A percentile compares a stretch with the other conserved stretches of the same genome.
Evolutionary conservation across 768 basidiomycete genomes (phyloP).

Genomic region (Sporobolomyces phaffii): DNA sequence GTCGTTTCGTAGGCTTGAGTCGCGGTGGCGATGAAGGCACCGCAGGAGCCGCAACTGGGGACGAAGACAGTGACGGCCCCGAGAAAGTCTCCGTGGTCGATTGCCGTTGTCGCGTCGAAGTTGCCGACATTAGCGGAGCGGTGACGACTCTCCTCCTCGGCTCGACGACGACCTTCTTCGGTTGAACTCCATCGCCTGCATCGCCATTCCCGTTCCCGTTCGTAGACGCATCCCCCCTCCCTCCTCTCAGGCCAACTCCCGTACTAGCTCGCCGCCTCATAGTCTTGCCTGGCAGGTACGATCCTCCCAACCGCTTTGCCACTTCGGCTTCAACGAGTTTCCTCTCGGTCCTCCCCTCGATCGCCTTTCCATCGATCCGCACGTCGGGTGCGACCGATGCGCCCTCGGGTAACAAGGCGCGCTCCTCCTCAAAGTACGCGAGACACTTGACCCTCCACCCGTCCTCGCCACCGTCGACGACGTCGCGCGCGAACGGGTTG

Average conservation of each 20-base stretch:
- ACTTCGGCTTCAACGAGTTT: conserved; percentile 17
- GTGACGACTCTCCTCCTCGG: conserved; percentile 23
- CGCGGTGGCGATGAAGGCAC: background rate
- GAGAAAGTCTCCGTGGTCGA: background rate
- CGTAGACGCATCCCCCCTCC: background rate
- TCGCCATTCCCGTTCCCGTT: conserved; percentile 1
- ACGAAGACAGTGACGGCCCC: conserved; percentile 6
- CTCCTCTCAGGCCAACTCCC: background rate
- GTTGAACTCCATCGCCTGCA: background rate
- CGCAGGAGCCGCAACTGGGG: background rate
- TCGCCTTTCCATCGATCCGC: conserved; percentile 25
- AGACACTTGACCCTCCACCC: conserved; percentile 70
- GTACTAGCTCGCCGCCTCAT: background rate
- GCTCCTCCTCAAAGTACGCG: conserved; percentile 70
- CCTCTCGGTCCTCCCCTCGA: conserved; percentile 16
- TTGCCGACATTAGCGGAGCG: conserved; percentile 9
- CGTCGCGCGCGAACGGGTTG: conserved; percentile 62
- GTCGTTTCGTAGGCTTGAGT: conserved; percentile 49
- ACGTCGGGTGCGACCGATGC: conserved; percentile 49
- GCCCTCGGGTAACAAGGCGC: background rate
- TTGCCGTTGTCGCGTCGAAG: background rate
- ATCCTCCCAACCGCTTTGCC: background rate
- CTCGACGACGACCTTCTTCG: conserved; percentile 35
- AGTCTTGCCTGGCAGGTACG: background rate
- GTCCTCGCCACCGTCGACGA: conserved; percentile 55